Evolutionary conservation across 805 yeast species (phyloP).

Genomic region (Priceomyces carsonii): DNA sequence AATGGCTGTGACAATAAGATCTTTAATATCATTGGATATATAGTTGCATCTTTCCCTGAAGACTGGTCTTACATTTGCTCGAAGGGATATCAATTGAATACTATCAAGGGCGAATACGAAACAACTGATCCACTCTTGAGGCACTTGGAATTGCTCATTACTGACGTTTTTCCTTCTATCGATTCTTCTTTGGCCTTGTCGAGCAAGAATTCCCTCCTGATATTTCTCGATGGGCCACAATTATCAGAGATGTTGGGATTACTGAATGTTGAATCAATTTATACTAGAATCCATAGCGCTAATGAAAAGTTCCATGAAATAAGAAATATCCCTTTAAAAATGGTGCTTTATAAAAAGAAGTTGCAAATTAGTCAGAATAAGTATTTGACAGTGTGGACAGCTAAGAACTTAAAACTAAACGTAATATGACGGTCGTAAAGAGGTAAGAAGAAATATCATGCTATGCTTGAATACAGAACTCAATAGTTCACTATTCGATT

Average conservation of each 20-base stretch:
- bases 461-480: neutral
- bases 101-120: constrained; percentile 6
- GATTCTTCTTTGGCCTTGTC: constrained; percentile 8
- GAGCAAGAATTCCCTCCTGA: constrained; percentile 12
- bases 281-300: constrained; percentile 7
- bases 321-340: neutral
- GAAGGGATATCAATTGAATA: constrained; percentile 20
- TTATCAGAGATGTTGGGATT: constrained; percentile 12
- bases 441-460: neutral
- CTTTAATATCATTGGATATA: constrained; percentile 18
- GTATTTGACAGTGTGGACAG: constrained; percentile 9
- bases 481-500: too few relatives aligned
- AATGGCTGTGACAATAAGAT: constrained; percentile 12
- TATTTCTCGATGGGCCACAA: constrained; percentile 15
- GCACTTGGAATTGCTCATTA: constrained; percentile 24
- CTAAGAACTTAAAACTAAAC: constrained; percentile 5
- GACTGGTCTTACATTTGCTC: constrained; percentile 28
- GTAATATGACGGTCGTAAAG: neutral
- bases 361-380: constrained; percentile 4
- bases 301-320: constrained; percentile 2
- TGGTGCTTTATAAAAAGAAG: constrained; percentile 10
- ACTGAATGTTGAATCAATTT: constrained; percentile 15
- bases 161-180: constrained; percentile 11
- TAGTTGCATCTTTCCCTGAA: constrained; percentile 26
- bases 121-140: constrained; percentile 25